Evolutionary conservation across 305 asterid genomes (phyloP).

Genomic region (Ilex paraguariensis): DNA sequence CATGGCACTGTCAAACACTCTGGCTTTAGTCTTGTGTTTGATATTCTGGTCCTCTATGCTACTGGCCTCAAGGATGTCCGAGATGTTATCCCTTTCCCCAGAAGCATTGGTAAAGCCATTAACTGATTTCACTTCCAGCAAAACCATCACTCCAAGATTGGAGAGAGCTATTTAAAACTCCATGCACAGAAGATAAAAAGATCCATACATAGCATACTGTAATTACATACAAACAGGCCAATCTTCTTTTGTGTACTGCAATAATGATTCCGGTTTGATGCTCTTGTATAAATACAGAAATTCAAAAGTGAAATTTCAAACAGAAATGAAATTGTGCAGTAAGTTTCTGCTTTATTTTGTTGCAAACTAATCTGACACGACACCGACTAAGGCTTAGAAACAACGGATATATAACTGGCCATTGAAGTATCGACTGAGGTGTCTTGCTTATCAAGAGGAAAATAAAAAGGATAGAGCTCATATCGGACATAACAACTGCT

Average conservation of each 20-base stretch:
- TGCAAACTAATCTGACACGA: no score
- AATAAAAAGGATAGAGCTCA: conserved; percentile 74
- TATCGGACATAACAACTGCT: conserved; percentile 68
- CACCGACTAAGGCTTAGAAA: conserved; percentile 3
- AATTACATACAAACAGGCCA: neutral
- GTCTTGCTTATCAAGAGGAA: conserved; percentile 42
- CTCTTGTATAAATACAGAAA: neutral
- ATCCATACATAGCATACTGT: neutral
- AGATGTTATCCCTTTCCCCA: conserved; percentile 82
- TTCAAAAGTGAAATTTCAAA: neutral
- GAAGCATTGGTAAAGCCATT: conserved; percentile 54
- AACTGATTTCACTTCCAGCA: conserved; percentile 26
- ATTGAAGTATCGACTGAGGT: neutral
- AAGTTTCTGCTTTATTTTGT: neutral
- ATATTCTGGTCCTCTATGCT: conserved; percentile 63
- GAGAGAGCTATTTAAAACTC: neutral
- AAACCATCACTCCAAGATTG: neutral
- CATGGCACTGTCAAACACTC: conserved; percentile 62
- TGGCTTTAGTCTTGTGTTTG: conserved; percentile 62
- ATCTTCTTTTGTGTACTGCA: neutral
- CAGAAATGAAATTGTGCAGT: neutral
- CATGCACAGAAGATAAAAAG: neutral
- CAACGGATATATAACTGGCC: conserved; percentile 8
- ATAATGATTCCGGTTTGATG: neutral
- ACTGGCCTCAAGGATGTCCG: conserved; percentile 81